Percentiles rank a stretch among this genome's conserved stretches.
These are phyloP conservation scores for Ophiocordyceps polyrhachis-furcata DNA, from an alignment of 2,329 filamentous ascomycete genomes.

Conservation along the genomic window DNA sequence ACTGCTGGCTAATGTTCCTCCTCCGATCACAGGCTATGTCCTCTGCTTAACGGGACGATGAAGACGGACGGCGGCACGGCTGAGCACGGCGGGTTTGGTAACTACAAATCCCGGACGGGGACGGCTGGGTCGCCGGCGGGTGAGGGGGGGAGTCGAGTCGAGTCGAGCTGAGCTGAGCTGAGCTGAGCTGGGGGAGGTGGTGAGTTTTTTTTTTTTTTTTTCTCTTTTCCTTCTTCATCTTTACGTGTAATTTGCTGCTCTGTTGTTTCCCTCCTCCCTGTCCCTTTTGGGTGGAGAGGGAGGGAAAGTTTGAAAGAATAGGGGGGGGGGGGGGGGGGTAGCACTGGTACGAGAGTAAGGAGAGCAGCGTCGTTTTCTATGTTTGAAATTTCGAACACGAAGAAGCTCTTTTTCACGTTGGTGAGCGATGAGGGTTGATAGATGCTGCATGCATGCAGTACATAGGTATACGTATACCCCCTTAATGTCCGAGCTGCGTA, in stretches of 20 bases:
- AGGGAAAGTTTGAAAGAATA: background rate
- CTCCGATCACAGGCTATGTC: slow-evolving; percentile 43
- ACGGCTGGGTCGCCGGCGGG: slow-evolving; percentile 15
- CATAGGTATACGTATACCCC: too few species aligned
- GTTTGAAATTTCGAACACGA: too few species aligned
- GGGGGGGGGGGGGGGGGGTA: too few species aligned
- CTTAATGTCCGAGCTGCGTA: too few species aligned
- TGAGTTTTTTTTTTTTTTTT: background rate
- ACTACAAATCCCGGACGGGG: slow-evolving; percentile 24
- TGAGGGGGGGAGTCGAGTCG: background rate
- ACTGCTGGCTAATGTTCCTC: slow-evolving; percentile 5
- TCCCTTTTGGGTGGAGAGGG: background rate
- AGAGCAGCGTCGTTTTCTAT: too few species aligned
- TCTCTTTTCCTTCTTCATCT: too few species aligned
- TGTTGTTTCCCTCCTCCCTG: too few species aligned
- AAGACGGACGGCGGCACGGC: slow-evolving; percentile 37
- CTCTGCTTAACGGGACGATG: slow-evolving; percentile 69
- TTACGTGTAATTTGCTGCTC: too few species aligned
- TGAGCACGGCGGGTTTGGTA: slow-evolving; percentile 40
- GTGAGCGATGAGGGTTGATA: too few species aligned
- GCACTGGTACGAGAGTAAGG: too few species aligned
- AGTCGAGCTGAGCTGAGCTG: background rate
- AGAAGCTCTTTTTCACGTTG: too few species aligned
- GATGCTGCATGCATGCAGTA: too few species aligned
- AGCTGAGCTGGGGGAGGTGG: background rate